Evolutionary conservation across 768 basidiomycete genomes (phyloP).

Genomic region (Pisolithus sp.): DNA sequence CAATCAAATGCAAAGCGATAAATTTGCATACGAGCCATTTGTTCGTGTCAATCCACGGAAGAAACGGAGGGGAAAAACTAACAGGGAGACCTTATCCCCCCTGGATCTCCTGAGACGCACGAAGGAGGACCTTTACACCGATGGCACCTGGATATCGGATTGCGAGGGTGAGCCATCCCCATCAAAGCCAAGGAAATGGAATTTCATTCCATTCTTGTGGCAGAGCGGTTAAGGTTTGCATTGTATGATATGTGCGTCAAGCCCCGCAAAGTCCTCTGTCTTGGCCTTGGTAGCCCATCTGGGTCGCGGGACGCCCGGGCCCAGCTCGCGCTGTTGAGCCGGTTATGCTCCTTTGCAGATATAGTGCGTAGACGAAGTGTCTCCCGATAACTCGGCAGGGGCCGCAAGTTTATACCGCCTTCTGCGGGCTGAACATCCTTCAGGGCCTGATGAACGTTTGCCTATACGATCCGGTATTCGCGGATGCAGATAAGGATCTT

Average conservation of each 20-base stretch:
- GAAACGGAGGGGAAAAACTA: constrained; percentile 38
- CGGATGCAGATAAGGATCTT: constrained; percentile 49
- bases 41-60: constrained; percentile 45
- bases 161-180: constrained; percentile 46
- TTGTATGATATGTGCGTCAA: constrained; percentile 20
- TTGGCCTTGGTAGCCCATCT: constrained; percentile 71
- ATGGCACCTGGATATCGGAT: constrained; percentile 47
- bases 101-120: constrained; percentile 36
- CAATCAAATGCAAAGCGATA: constrained; percentile 8
- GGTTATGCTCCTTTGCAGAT: constrained; percentile 43
- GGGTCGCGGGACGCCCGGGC: constrained; percentile 54
- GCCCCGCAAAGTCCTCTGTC: constrained; percentile 46
- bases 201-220: constrained; percentile 2
- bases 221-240: constrained; percentile 34
- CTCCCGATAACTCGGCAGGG: constrained; percentile 4
- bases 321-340: constrained; percentile 63
- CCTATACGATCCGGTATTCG: constrained; percentile 71
- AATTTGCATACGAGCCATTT: constrained; percentile 44
- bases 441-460: constrained; percentile 46
- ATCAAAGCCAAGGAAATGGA: background rate
- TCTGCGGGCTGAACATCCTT: constrained; percentile 8
- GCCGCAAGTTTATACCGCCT: background rate
- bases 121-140: constrained; percentile 38
- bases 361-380: constrained; percentile 45
- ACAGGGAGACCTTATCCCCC: constrained; percentile 28